phyloP scores from a whole-genome alignment of 1,139 yeast species.

The Insectozyma bohioensis region DNA sequence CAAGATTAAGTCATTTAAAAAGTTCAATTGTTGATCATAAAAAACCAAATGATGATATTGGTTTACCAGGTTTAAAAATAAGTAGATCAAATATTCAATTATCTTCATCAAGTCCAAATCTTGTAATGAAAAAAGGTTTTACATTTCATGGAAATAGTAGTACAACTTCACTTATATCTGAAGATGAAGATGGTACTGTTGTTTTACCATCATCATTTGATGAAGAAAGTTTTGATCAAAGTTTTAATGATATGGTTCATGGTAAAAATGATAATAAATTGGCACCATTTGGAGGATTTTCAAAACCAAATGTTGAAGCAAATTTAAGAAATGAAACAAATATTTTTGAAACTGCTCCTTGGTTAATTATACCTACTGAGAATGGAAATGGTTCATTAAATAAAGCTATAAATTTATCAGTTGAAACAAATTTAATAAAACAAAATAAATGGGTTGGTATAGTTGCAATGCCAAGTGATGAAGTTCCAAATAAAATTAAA shows the following conservation, averaged over 20 bases:
- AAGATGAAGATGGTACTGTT: conserved; percentile 12
- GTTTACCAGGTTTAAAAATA: conserved; percentile 42
- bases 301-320: conserved; percentile 51
- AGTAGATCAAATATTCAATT: conserved; percentile 27
- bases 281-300: conserved; percentile 79
- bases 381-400: conserved; percentile 87
- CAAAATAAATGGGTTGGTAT: conserved; percentile 82
- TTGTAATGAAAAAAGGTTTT: conserved; percentile 20
- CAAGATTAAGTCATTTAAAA: conserved; percentile 26
- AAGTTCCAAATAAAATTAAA: conserved; percentile 58
- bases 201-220: conserved; percentile 15
- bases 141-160: conserved; percentile 30
- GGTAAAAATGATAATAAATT: conserved; percentile 32
- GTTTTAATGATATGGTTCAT: conserved; percentile 31
- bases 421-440: conserved; percentile 44
- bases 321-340: conserved; percentile 46
- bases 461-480: conserved; percentile 87
- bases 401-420: conserved; percentile 77
- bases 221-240: conserved; percentile 22
- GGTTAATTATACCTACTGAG: conserved; percentile 68
- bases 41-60: conserved; percentile 29
- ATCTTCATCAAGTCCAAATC: conserved; percentile 21
- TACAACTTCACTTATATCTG: conserved; percentile 31
- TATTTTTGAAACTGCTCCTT: conserved; percentile 70
- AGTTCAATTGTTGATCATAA: conserved; percentile 43